Conservation (phyloP, 2,329 filamentous ascomycete genomes). For the Fusarium begoniae region DNA sequence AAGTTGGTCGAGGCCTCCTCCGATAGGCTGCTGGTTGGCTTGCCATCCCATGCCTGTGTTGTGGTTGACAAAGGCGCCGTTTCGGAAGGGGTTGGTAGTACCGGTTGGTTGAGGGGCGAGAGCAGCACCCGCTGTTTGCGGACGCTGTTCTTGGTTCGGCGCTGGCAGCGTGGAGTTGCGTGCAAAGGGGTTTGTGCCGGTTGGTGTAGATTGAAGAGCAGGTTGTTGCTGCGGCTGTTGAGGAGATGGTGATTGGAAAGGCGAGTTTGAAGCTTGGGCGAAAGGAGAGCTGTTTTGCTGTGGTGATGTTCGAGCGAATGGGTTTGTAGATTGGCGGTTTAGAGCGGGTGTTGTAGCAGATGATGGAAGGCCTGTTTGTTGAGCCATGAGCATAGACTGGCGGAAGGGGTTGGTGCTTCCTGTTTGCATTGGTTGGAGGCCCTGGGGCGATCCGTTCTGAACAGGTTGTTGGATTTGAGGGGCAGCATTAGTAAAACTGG, state of each 20-base stretch:
- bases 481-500: constrained; percentile 47
- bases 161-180: constrained; percentile 49
- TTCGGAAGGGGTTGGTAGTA: constrained; percentile 93
- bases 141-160: constrained; percentile 52
- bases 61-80: constrained; percentile 90
- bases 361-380: constrained; percentile 62
- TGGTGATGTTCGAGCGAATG: constrained; percentile 77
- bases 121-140: constrained; percentile 57
- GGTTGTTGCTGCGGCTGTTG: constrained; percentile 42
- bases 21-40: constrained; percentile 77
- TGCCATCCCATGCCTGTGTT: constrained; percentile 91
- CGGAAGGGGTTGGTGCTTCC: constrained; percentile 89
- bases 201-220: constrained; percentile 58
- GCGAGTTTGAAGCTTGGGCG: constrained; percentile 48
- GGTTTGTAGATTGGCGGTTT: constrained; percentile 79
- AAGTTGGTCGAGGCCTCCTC: constrained; percentile 82
- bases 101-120: constrained; percentile 82
- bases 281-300: constrained; percentile 52
- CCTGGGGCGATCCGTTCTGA: constrained; percentile 35
- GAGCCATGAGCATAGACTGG: constrained; percentile 80
- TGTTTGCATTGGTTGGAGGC: constrained; percentile 41
- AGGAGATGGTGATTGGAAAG: constrained; percentile 56
- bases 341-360: constrained; percentile 54
- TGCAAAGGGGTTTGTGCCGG: constrained; percentile 69
- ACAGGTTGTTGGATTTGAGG: constrained; percentile 32